Percentiles rank a stretch among this genome's conserved stretches.
These are phyloP conservation scores for Colletotrichum spaethianum DNA, from an alignment of 2,329 filamentous ascomycete species.

Conservation along the genomic window DNA sequence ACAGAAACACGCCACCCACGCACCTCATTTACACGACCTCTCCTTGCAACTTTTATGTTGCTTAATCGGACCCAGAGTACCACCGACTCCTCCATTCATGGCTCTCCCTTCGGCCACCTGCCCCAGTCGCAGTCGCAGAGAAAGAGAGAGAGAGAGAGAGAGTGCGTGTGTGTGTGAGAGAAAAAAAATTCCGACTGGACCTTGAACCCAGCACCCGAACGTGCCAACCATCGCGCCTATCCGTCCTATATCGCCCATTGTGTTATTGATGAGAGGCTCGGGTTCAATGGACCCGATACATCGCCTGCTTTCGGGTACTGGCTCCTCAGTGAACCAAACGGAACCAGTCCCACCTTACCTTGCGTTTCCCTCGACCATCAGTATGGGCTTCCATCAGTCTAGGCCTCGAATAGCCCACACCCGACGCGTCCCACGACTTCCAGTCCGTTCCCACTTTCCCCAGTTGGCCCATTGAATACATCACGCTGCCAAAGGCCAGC, in stretches of 20 bases:
- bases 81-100: constrained; percentile 11
- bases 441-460: constrained; percentile 14
- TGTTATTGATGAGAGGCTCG: neutral
- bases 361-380: constrained; percentile 20
- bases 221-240: neutral
- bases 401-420: constrained; percentile 24
- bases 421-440: neutral
- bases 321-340: constrained; percentile 15
- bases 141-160: too few species aligned
- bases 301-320: neutral
- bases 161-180: too few species aligned
- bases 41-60: constrained; percentile 22
- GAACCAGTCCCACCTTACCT: constrained; percentile 9
- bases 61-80: constrained; percentile 24
- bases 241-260: neutral
- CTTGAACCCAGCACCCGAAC: neutral
- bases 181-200: constrained; percentile 26
- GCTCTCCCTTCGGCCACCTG: constrained; percentile 1
- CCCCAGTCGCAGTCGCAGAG: constrained; percentile 22
- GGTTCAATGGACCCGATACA: constrained; percentile 1
- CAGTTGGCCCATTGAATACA: constrained; percentile 20
- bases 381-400: constrained; percentile 22
- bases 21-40: constrained; percentile 23
- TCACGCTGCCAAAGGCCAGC: neutral
- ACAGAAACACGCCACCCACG: constrained; percentile 31